phyloP scores from a whole-genome alignment of 2,329 filamentous ascomycete species.

The Leptoxyphium fumago region DNA sequence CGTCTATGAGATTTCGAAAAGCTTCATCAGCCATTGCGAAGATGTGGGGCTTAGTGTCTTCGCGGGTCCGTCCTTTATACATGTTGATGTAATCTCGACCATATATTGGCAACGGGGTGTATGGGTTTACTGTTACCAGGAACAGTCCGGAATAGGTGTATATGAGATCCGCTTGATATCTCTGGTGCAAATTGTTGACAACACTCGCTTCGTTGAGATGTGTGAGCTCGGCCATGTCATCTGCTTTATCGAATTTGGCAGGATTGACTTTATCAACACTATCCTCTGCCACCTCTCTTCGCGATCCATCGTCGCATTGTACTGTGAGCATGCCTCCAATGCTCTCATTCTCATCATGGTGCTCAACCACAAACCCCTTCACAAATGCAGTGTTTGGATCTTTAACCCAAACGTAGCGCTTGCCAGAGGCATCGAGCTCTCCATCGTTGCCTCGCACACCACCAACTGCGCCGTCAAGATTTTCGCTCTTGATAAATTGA shows the following conservation, averaged over 20 bases:
- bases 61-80: slow-evolving; percentile 82
- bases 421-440: slow-evolving; percentile 97
- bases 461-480: slow-evolving; percentile 45
- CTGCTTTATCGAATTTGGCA: slow-evolving; percentile 97
- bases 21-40: slow-evolving; percentile 96
- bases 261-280: slow-evolving; percentile 98
- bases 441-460: slow-evolving; percentile 64
- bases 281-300: slow-evolving; percentile 74
- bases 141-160: slow-evolving; percentile 97
- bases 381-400: slow-evolving; percentile 80
- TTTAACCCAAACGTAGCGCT: slow-evolving; percentile 94
- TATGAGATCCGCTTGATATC: slow-evolving; percentile 91
- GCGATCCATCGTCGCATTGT: slow-evolving; percentile 86
- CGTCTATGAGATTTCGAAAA: slow-evolving; percentile 87
- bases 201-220: slow-evolving; percentile 96
- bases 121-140: slow-evolving; percentile 92
- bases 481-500: slow-evolving; percentile 85
- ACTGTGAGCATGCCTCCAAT: slow-evolving; percentile 52
- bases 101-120: slow-evolving; percentile 88
- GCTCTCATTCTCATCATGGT: slow-evolving; percentile 37
- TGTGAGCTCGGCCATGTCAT: slow-evolving; percentile 97
- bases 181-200: slow-evolving; percentile 87
- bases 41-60: slow-evolving; percentile 94
- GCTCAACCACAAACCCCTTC: slow-evolving; percentile 81
- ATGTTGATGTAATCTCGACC: slow-evolving; percentile 94